Evolutionary conservation across 2,329 filamentous ascomycete species (phyloP).

Genomic region (Sclerotinia trifoliorum): DNA sequence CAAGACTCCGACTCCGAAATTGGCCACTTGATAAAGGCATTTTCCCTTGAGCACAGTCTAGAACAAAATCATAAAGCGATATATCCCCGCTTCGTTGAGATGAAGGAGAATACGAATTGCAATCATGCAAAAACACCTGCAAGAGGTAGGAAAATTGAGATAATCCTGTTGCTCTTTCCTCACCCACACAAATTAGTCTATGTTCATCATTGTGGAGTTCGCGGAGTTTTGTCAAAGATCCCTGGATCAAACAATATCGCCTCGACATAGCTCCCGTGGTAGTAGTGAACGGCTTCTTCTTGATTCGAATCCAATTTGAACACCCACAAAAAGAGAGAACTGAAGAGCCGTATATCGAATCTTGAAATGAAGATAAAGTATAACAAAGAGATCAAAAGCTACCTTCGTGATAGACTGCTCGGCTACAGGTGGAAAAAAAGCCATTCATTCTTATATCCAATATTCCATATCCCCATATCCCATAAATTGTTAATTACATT

Average conservation of each 20-base stretch:
- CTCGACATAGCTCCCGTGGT: neutral
- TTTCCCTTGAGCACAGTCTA: neutral
- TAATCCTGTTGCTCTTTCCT: neutral
- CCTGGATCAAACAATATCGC: neutral
- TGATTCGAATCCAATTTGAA: neutral
- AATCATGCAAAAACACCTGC: neutral
- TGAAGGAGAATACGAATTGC: neutral
- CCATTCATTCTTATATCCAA: conserved; percentile 6
- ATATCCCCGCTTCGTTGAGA: conserved; percentile 3
- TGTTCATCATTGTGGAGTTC: conserved; percentile 5
- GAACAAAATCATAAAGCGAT: conserved; percentile 3
- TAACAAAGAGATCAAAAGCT: neutral
- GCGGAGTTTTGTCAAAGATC: neutral
- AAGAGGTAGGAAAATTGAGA: neutral
- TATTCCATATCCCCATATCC: conserved; percentile 13
- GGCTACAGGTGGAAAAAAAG: neutral
- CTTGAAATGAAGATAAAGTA: neutral
- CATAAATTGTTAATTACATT: conserved; percentile 18
- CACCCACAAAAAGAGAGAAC: neutral
- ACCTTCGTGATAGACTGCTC: neutral
- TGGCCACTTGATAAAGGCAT: conserved; percentile 5
- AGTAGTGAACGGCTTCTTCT: neutral
- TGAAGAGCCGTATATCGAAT: neutral
- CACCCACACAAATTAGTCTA: neutral
- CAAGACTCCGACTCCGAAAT: conserved; percentile 15